These are phyloP conservation scores for Carpinus fangiana DNA, from an alignment of 306 rosid genomes.

Conservation along the genomic window DNA sequence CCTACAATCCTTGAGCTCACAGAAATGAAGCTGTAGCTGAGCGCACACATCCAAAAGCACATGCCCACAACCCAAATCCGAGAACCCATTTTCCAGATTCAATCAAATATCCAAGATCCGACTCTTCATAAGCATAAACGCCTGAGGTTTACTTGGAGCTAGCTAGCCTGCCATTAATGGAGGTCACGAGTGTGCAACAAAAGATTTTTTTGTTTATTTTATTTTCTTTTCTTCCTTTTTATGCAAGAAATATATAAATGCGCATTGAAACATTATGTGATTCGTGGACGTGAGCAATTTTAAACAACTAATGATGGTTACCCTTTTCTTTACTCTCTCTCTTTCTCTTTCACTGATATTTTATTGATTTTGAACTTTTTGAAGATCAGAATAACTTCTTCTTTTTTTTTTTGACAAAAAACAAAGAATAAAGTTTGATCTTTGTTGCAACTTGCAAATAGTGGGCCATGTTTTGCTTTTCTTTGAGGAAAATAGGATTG, in stretches of 20 bases:
- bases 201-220: not conserved
- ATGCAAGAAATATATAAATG: too few species aligned
- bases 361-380: not conserved
- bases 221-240: not conserved
- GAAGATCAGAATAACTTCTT: not conserved
- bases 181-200: not conserved
- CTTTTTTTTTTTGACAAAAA: too few species aligned
- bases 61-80: slow-evolving; percentile 47
- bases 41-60: slow-evolving; percentile 43
- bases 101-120: slow-evolving; percentile 38
- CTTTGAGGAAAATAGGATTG: not conserved
- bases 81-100: slow-evolving; percentile 56
- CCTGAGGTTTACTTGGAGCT: not conserved
- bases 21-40: slow-evolving; percentile 32
- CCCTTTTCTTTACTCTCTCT: not conserved
- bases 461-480: slow-evolving; percentile 3
- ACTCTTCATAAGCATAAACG: not conserved
- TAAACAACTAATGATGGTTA: not conserved
- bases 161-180: not conserved
- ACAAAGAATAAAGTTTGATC: too few species aligned
- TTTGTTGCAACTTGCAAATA: not conserved
- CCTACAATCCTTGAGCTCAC: slow-evolving; percentile 32
- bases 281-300: not conserved
- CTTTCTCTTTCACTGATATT: not conserved
- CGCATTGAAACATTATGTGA: not conserved